Evolutionary conservation across 2,329 filamentous ascomycete genomes (phyloP).

Genomic region (Pyrenochaeta sp.): DNA sequence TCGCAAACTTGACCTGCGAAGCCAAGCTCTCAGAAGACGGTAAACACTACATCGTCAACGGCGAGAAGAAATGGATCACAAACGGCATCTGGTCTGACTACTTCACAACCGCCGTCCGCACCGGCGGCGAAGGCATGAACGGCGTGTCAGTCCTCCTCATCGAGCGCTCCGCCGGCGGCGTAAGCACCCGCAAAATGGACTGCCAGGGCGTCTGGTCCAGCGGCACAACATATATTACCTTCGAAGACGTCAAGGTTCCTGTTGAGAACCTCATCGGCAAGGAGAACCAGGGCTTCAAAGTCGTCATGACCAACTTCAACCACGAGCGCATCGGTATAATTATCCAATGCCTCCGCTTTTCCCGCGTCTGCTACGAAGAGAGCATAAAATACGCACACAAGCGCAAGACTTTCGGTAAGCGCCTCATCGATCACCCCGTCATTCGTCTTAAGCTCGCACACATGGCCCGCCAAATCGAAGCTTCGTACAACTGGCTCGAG

Average conservation of each 20-base stretch:
- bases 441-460: constrained; percentile 97
- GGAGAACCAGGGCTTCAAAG: constrained; percentile 97
- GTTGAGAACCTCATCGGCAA: constrained; percentile 99
- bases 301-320: constrained; percentile 99
- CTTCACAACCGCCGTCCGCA: constrained; percentile 75
- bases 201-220: constrained; percentile 90
- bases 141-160: constrained; percentile 91
- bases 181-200: constrained; percentile 94
- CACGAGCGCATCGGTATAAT: constrained; percentile 99
- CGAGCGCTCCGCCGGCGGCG: constrained; percentile 82
- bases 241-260: constrained; percentile 98
- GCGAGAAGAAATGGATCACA: constrained; percentile 99
- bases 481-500: constrained; percentile 96
- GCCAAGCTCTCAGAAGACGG: constrained; percentile 94
- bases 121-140: constrained; percentile 88
- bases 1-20: constrained; percentile 94
- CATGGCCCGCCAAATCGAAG: constrained; percentile 98
- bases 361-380: constrained; percentile 96
- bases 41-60: constrained; percentile 99
- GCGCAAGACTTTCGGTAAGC: constrained; percentile 95
- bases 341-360: constrained; percentile 95
- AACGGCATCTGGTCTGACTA: constrained; percentile 98
- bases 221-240: constrained; percentile 96
- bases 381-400: constrained; percentile 97
- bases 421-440: constrained; percentile 94